Percentiles rank a stretch among this genome's conserved stretches.
phyloP scores from a whole-genome alignment of 768 basidiomycete species.

The Boletus rubescentipes region DNA sequence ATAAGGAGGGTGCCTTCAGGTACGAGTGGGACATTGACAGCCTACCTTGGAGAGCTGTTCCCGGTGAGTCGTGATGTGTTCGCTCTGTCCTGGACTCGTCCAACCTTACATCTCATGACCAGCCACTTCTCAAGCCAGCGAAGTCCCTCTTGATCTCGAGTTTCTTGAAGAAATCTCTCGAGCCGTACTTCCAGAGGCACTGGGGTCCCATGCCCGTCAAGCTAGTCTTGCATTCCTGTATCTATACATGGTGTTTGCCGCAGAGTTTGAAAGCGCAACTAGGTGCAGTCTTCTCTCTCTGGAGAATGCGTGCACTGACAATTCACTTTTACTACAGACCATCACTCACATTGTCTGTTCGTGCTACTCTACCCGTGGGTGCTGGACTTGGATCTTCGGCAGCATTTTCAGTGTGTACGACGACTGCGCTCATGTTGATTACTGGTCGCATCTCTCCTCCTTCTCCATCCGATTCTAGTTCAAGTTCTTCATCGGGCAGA shows the following conservation, averaged over 20 bases:
- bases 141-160: slow-evolving; percentile 59
- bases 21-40: slow-evolving; percentile 77
- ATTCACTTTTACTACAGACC: slow-evolving; percentile 45
- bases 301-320: slow-evolving; percentile 15
- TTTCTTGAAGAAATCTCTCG: slow-evolving; percentile 70
- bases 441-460: slow-evolving; percentile 65
- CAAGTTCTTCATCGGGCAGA: slow-evolving; percentile 40
- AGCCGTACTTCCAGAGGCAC: slow-evolving; percentile 33
- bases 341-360: slow-evolving; percentile 75
- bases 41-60: slow-evolving; percentile 79
- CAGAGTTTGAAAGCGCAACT: slow-evolving; percentile 40
- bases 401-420: slow-evolving; percentile 87
- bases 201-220: slow-evolving; percentile 38
- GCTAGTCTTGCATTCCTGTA: slow-evolving; percentile 84
- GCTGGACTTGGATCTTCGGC: slow-evolving; percentile 98
- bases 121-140: slow-evolving; percentile 19
- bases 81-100: not conserved
- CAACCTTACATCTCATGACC: not conserved
- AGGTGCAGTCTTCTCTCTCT: slow-evolving; percentile 47
- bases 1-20: slow-evolving; percentile 47
- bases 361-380: slow-evolving; percentile 88
- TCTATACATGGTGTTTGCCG: slow-evolving; percentile 77
- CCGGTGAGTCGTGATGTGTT: slow-evolving; percentile 25
- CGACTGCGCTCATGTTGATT: slow-evolving; percentile 76
- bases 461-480: slow-evolving; percentile 25